These are phyloP conservation scores for Komagataella ulmi DNA, from an alignment of 805 yeast species.

Conservation along the genomic window DNA sequence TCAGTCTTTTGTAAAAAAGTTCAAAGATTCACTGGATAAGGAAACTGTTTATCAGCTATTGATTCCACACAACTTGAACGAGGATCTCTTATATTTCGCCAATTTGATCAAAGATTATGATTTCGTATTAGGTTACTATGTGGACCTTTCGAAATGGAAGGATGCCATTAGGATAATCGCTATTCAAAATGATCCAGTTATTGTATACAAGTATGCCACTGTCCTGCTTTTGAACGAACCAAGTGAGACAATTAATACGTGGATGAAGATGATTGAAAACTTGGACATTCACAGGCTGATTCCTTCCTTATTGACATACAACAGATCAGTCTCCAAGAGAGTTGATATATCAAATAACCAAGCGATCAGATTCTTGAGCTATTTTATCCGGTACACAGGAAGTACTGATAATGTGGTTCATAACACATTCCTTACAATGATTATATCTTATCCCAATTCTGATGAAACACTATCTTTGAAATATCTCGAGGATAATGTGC, in stretches of 20 bases:
- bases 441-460: slow-evolving; percentile 34
- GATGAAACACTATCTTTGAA: slow-evolving; percentile 34
- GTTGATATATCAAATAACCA: slow-evolving; percentile 38
- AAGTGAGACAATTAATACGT: slow-evolving; percentile 54
- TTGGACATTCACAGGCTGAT: slow-evolving; percentile 53
- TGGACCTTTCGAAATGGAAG: slow-evolving; percentile 59
- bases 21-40: slow-evolving; percentile 41
- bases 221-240: slow-evolving; percentile 60
- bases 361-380: slow-evolving; percentile 50
- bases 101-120: slow-evolving; percentile 53
- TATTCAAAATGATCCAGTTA: slow-evolving; percentile 28
- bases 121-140: slow-evolving; percentile 56
- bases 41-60: slow-evolving; percentile 64
- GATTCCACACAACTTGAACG: slow-evolving; percentile 47
- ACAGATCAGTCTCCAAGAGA: slow-evolving; percentile 26
- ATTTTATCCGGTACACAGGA: slow-evolving; percentile 31
- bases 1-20: slow-evolving; percentile 33
- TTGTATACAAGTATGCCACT: slow-evolving; percentile 57
- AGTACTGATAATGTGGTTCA: slow-evolving; percentile 38
- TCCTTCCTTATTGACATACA: slow-evolving; percentile 66
- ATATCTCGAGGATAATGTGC: slow-evolving; percentile 25
- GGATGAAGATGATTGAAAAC: slow-evolving; percentile 45
- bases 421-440: slow-evolving; percentile 56
- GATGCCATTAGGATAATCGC: slow-evolving; percentile 50
- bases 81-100: slow-evolving; percentile 56